A percentile compares a stretch with the other conserved stretches of the same genome.
These are phyloP conservation scores for Craterostigma plantagineum DNA, from an alignment of 257 asterid genomes.

Conservation along the genomic window DNA sequence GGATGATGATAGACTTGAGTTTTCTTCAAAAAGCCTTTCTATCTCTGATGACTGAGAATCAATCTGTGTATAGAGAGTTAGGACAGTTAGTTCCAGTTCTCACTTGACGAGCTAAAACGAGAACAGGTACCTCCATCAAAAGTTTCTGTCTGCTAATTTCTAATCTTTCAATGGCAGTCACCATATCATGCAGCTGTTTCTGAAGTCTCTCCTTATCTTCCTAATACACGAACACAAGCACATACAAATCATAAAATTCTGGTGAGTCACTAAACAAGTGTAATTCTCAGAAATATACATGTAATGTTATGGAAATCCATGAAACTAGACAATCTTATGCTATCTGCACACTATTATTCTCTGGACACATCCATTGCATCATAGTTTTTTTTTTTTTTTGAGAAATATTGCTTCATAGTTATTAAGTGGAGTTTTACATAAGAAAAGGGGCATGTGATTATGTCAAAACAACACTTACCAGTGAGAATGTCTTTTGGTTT, in stretches of 20 bases:
- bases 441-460: neutral
- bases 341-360: no score
- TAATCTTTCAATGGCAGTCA: slow-evolving; percentile 75
- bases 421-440: no score
- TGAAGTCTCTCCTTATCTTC: slow-evolving; percentile 82
- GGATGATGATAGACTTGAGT: slow-evolving; percentile 55
- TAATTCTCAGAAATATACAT: no score
- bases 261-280: no score
- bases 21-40: slow-evolving; percentile 84
- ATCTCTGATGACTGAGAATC: slow-evolving; percentile 96
- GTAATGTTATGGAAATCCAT: no score
- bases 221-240: slow-evolving; percentile 14
- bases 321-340: no score
- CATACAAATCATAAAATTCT: neutral
- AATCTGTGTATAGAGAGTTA: slow-evolving; percentile 32
- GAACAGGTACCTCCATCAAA: slow-evolving; percentile 49
- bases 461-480: slow-evolving; percentile 25
- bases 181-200: slow-evolving; percentile 92
- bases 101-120: slow-evolving; percentile 8
- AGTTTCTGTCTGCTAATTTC: slow-evolving; percentile 89
- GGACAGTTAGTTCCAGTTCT: slow-evolving; percentile 13
- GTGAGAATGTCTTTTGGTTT: slow-evolving; percentile 24
- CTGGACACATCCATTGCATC: no score
- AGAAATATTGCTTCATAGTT: no score
- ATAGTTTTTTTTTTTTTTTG: no score